Base-by-base conservation (phyloP, 257 asterid genomes). In the Solanum commersonii region DNA sequence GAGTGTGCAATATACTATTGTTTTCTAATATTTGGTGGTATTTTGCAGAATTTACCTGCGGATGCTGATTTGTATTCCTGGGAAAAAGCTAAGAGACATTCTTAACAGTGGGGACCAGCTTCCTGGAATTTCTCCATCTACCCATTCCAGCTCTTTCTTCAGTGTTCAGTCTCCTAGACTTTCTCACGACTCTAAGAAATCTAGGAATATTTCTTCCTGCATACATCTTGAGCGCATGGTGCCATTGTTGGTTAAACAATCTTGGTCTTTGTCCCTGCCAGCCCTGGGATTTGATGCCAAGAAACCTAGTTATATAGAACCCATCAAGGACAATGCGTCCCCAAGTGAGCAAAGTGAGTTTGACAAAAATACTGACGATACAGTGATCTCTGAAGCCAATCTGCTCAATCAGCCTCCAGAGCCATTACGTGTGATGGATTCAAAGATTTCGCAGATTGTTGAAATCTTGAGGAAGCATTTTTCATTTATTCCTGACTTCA, bases 341-440 rank as follows among this genome's bases (percentile, higher is more conserved):
- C 82, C 91, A 85, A 79, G 70, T 46, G 95, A 92, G 88, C 93
- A 91, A 91, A 91, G 74, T 87, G 96, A 89, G 86, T 34, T 93
- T 63, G 95, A 92, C 60, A 83, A 88, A 86, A 90, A 87, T 89
- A 63, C 87, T 86, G 91, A 90, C 63, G 88, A 67, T 20, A 89
- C 89, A 60, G 44, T 88, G 88, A 87, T 92, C 85, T 73, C 92
- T 72, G 94, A 92, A 85, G 88, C 84, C 59, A 93, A 89, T 74
- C 81, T 68, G 49, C 91, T 76, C 92, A 90, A 88, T 91, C 95
- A 87, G 46, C 94, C 84, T 38, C 93, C 89, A 46, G 94, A 90
- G 93, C 99, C 97, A 87, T 91, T 97, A 84, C 95, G 98, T 4
- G 97, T 97, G 84, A 95, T 94, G 98, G 98, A 97, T 91, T 94